Conservation (phyloP, 1,284 basidiomycete genomes). For the Coriolopsis trogii region DNA sequence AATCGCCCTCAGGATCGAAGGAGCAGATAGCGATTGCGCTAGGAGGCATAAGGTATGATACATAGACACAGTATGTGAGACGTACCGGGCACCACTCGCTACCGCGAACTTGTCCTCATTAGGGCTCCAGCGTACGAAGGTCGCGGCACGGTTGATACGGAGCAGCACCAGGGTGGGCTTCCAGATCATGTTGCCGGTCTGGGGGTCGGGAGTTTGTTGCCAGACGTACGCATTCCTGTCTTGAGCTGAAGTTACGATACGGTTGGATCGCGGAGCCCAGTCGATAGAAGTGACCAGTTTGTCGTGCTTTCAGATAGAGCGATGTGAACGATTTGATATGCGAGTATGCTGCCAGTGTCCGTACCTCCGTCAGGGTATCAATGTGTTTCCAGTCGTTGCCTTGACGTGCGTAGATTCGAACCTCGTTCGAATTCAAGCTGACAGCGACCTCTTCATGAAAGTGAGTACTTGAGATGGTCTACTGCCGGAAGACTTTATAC, state of each 20-base stretch:
- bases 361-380: slow-evolving; percentile 86
- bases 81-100: slow-evolving; percentile 90
- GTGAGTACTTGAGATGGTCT: not conserved
- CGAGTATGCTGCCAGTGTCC: slow-evolving; percentile 31
- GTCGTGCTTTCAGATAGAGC: slow-evolving; percentile 82
- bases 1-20: slow-evolving; percentile 96
- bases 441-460: slow-evolving; percentile 81
- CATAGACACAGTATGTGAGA: slow-evolving; percentile 1
- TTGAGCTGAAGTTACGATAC: slow-evolving; percentile 97
- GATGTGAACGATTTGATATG: too few species aligned
- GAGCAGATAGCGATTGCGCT: slow-evolving; percentile 94
- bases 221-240: slow-evolving; percentile 99
- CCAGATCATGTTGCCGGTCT: slow-evolving; percentile 77
- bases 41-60: not conserved
- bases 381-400: slow-evolving; percentile 76
- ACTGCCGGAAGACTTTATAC: slow-evolving; percentile 33
- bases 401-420: slow-evolving; percentile 77
- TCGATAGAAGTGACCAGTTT: slow-evolving; percentile 98
- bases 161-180: slow-evolving; percentile 97
- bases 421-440: slow-evolving; percentile 89
- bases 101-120: slow-evolving; percentile 99
- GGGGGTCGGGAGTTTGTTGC: slow-evolving; percentile 78
- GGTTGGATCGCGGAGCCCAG: slow-evolving; percentile 96
- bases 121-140: slow-evolving; percentile 95
- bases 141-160: slow-evolving; percentile 95